Evolutionary conservation across 2,329 filamentous ascomycete species (phyloP).

Genomic region (Albifimbria verrucaria): DNA sequence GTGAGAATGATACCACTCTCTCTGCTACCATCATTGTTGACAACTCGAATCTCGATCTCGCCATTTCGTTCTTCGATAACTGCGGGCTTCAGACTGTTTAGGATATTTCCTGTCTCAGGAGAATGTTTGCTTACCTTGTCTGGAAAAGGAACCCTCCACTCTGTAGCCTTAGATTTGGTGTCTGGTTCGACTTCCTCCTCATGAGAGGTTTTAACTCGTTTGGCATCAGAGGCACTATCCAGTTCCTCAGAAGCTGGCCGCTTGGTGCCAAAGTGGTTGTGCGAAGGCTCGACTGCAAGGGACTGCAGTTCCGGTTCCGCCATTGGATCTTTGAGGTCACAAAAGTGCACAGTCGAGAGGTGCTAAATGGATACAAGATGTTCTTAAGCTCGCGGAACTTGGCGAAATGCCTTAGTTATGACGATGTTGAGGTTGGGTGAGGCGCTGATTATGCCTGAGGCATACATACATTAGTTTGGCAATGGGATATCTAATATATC

Average conservation of each 20-base stretch:
- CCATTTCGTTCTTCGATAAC: constrained; percentile 84
- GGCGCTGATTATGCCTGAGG: too few relatives aligned
- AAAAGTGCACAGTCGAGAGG: too few relatives aligned
- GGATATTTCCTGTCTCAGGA: neutral
- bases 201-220: neutral
- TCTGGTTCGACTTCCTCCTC: neutral
- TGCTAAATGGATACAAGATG: too few relatives aligned
- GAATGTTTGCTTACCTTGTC: neutral
- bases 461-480: too few relatives aligned
- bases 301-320: too few relatives aligned
- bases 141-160: neutral
- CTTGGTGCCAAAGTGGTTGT: neutral
- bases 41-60: constrained; percentile 88
- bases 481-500: too few relatives aligned
- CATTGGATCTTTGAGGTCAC: too few relatives aligned
- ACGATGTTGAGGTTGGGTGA: too few relatives aligned
- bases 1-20: constrained; percentile 86
- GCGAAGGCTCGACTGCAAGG: too few relatives aligned
- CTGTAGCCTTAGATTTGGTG: neutral
- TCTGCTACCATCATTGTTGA: constrained; percentile 82
- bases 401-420: too few relatives aligned
- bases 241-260: neutral
- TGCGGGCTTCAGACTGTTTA: constrained; percentile 58
- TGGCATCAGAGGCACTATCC: neutral
- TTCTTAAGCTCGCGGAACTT: too few relatives aligned